Conservation (phyloP, 805 yeast genomes). For the Ogataea paraovalis region DNA sequence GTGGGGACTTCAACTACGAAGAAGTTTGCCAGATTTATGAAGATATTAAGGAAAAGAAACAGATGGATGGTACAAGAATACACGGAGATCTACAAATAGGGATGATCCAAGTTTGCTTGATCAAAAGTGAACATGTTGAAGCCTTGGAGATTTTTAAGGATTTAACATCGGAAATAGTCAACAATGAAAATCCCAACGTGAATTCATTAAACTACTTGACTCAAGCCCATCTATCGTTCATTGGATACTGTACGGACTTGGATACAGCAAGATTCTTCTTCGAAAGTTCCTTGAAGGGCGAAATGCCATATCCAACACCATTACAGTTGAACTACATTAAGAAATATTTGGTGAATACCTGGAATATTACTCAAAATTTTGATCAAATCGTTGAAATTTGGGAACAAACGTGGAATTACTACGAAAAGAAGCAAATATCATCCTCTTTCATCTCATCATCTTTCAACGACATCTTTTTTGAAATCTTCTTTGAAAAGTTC, state of each 20-base stretch:
- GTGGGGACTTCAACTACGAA: slow-evolving; percentile 52
- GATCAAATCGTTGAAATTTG: slow-evolving; percentile 56
- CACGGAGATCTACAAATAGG: slow-evolving; percentile 55
- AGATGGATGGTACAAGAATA: slow-evolving; percentile 2
- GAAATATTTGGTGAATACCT: slow-evolving; percentile 57
- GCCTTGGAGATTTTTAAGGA: slow-evolving; percentile 63
- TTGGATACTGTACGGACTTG: slow-evolving; percentile 71
- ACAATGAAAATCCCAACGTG: slow-evolving; percentile 17
- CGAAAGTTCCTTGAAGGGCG: slow-evolving; percentile 60
- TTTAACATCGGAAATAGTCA: slow-evolving; percentile 47
- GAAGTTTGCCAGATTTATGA: slow-evolving; percentile 56
- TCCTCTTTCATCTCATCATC: slow-evolving; percentile 69
- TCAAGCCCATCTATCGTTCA: slow-evolving; percentile 72
- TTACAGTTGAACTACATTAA: slow-evolving; percentile 71
- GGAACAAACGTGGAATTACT: slow-evolving; percentile 55
- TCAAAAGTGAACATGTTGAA: slow-evolving; percentile 55
- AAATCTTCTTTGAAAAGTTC: slow-evolving; percentile 62
- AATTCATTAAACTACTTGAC: slow-evolving; percentile 47
- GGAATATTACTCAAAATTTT: slow-evolving; percentile 51
- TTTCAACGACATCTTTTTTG: slow-evolving; percentile 63
- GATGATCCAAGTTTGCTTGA: slow-evolving; percentile 67
- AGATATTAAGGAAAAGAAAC: slow-evolving; percentile 27
- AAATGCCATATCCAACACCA: slow-evolving; percentile 67
- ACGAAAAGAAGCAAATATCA: slow-evolving; percentile 42
- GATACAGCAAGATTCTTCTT: slow-evolving; percentile 69